Conservation (phyloP, 768 basidiomycete genomes). For the Termitomyces heimii region DNA sequence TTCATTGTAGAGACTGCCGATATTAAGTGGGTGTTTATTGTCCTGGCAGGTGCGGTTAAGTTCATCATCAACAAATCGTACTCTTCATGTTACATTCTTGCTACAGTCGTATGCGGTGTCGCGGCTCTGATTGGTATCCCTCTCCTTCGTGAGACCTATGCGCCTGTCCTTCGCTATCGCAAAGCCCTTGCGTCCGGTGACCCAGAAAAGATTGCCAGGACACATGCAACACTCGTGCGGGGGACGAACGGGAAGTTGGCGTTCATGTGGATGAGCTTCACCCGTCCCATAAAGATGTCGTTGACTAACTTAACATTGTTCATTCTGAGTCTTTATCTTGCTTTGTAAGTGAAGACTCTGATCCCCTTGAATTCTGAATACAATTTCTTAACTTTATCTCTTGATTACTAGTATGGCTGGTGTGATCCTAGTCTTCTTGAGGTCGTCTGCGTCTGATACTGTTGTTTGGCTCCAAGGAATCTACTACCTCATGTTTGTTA, state of each 20-base stretch:
- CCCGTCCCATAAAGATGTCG: conserved; percentile 52
- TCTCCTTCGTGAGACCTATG: conserved; percentile 66
- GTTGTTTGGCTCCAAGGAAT: conserved; percentile 32
- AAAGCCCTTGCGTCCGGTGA: conserved; percentile 3
- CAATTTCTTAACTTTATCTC: too few relatives aligned
- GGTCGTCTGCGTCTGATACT: neutral
- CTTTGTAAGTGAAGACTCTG: conserved; percentile 48
- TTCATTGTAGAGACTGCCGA: conserved; percentile 56
- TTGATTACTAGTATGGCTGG: conserved; percentile 40
- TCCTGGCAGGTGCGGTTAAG: conserved; percentile 31
- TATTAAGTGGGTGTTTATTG: conserved; percentile 52
- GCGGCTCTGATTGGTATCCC: conserved; percentile 47
- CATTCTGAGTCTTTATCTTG: conserved; percentile 61
- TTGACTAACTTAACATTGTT: conserved; percentile 62
- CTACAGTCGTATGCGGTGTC: conserved; percentile 34
- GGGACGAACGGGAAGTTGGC: conserved; percentile 7
- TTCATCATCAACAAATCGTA: neutral
- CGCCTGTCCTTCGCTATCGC: conserved; percentile 49
- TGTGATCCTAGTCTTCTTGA: conserved; percentile 15
- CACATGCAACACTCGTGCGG: neutral
- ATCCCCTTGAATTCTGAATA: neutral
- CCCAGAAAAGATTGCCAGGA: neutral
- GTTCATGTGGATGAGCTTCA: conserved; percentile 53
- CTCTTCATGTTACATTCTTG: neutral
- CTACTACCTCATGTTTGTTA: conserved; percentile 68